Conservation (phyloP, 371 early-diverging fungal species). For the Actinomortierella ambigua region DNA sequence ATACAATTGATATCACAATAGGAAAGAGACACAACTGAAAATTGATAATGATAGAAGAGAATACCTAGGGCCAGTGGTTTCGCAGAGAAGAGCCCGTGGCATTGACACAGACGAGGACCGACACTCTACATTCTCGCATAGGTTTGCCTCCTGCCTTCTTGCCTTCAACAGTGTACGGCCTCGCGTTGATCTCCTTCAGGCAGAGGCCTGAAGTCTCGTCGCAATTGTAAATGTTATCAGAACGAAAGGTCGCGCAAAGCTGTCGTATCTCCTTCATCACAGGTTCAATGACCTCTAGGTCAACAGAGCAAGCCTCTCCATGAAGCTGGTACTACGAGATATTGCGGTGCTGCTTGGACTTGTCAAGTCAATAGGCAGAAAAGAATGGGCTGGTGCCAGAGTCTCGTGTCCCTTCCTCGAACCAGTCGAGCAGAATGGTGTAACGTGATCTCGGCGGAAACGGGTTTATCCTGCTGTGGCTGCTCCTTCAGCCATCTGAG, state of each 20-base stretch:
- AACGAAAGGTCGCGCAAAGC: constrained; percentile 1
- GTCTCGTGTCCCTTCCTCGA: too few relatives aligned
- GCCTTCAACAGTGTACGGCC: constrained; percentile 2
- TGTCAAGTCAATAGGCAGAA: too few relatives aligned
- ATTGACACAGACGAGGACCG: constrained; percentile 15
- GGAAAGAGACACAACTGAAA: too few relatives aligned
- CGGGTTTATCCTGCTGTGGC: too few relatives aligned
- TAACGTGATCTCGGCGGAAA: too few relatives aligned
- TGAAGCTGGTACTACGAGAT: constrained; percentile 8
- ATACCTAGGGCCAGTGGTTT: constrained; percentile 9
- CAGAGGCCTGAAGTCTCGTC: constrained; percentile 9
- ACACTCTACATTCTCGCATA: constrained; percentile 2
- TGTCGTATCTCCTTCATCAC: constrained; percentile 5
- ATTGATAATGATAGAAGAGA: too few relatives aligned
- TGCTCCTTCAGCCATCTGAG: too few relatives aligned
- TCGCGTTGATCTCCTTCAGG: constrained; percentile 7
- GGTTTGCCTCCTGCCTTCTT: constrained; percentile 9
- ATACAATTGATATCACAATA: too few relatives aligned
- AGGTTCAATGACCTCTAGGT: constrained; percentile 12
- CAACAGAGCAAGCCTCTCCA: constrained; percentile 16
- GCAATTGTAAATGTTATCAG: constrained; percentile 14
- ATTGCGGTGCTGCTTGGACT: too few relatives aligned
- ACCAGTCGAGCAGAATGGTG: too few relatives aligned
- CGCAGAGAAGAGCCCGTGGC: constrained; percentile 12
- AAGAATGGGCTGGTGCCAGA: too few relatives aligned